These are phyloP conservation scores for Eucalyptus brandiana DNA, from an alignment of 345 rosid species.

Conservation along the genomic window DNA sequence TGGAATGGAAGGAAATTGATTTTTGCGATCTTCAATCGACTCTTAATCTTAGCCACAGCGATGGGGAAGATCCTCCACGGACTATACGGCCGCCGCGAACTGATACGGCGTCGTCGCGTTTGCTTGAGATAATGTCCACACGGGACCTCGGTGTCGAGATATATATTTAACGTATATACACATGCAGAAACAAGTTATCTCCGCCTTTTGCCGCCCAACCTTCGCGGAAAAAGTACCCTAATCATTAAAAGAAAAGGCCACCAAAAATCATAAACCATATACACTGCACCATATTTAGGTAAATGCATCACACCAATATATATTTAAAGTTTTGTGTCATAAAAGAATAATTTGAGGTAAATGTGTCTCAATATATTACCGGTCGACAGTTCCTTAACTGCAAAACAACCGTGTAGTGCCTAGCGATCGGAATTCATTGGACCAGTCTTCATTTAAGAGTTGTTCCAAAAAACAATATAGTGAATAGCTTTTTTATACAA, in stretches of 20 bases:
- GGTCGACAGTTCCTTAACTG: fast-evolving
- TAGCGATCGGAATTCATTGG: fast-evolving
- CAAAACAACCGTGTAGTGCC: fast-evolving
- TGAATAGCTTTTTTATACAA: fast-evolving
- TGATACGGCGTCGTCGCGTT: not conserved
- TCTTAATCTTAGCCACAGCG: not conserved
- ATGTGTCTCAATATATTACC: fast-evolving
- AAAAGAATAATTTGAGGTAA: no score
- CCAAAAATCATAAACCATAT: no score
- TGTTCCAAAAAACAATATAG: fast-evolving
- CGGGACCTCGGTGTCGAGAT: not conserved
- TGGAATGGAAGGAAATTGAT: not conserved
- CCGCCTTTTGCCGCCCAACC: not conserved
- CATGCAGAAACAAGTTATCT: not conserved
- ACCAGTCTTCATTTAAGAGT: fast-evolving
- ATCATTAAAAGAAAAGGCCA: not conserved
- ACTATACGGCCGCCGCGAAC: not conserved
- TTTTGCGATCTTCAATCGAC: not conserved
- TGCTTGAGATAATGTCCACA: not conserved
- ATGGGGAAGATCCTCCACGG: not conserved
- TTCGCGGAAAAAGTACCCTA: not conserved
- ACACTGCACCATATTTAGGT: no score
- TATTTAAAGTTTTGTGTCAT: no score
- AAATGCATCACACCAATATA: no score
- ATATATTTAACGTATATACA: no score